Base-by-base conservation (phyloP, 75 land plant species). In the Sequoia sempervirens region DNA sequence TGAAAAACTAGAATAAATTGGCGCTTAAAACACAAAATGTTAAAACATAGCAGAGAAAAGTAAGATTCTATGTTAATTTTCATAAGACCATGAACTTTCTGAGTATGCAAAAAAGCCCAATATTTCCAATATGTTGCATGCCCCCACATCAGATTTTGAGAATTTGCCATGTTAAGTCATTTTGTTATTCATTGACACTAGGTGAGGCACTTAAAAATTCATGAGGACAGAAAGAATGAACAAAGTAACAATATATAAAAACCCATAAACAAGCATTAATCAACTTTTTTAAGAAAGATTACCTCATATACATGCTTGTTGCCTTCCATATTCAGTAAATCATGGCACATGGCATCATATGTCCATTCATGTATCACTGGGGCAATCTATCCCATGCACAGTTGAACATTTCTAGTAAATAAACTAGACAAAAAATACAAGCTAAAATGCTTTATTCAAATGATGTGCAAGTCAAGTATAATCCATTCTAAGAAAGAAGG, bases 321-420 rank as follows among this genome's bases (percentile, higher is more conserved):
- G 41, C 99, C 99, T 6, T 95, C 99, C 91, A 98, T 88, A 73
- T 92, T 90, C 28, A 98, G 85, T 61, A 98, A 86, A 84, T 98
- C 99, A 91, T 95, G 99, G 86, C 99, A 98, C 94, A 98, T 96
- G 32, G 99, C 99, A 90, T 96, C 99, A 91, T 98, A 98, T n/a
- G 99, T 96, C 99, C 99, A 98, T 85, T 96, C 99, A 90, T 98
- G 99, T 69, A 98, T 98, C 13, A 98, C 82, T 11, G 99, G 99
- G 82, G 99, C 99, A 87, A 98, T 90, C 99, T 96, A 79, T 47
- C 11, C 12, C 82, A 81, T 83, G 18, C 68, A 85, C 37, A 30
- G 2, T 23, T 46, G 17, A 56, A 30, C 20, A 84, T 36, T 18
- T 83, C 15, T 11, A 69, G 26, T 45, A 36, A 78, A 47, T 81